These are phyloP conservation scores for Thuja plicata DNA, from an alignment of 83 land plant genomes.

Conservation along the genomic window DNA sequence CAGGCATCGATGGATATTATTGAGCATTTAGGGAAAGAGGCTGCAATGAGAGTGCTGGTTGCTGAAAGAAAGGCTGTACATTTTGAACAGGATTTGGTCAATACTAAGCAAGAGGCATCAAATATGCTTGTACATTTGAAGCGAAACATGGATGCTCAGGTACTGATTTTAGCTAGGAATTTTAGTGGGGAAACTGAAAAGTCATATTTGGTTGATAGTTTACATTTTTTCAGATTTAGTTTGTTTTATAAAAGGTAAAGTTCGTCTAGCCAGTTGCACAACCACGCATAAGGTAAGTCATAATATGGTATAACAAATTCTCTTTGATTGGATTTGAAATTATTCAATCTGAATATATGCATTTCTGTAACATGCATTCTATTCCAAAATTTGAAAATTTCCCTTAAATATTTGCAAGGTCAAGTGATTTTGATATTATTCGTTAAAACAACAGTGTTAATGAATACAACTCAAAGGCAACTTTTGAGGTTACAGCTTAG, in stretches of 20 bases:
- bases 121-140: constrained; percentile 23
- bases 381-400: not conserved
- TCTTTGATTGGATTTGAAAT: not conserved
- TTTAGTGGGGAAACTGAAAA: not conserved
- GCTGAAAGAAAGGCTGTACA: constrained; percentile 29
- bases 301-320: not conserved
- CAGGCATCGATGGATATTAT: constrained; percentile 21
- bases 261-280: not conserved
- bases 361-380: not conserved
- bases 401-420: not conserved
- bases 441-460: not conserved
- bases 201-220: not conserved
- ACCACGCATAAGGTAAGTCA: not conserved
- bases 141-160: constrained; percentile 31
- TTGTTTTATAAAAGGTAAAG: not conserved
- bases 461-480: not conserved
- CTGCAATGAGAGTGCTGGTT: constrained; percentile 37
- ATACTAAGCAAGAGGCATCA: constrained; percentile 28
- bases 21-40: constrained; percentile 41
- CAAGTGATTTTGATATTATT: not conserved
- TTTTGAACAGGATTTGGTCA: constrained; percentile 27
- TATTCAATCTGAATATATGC: not conserved
- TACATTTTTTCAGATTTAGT: not conserved
- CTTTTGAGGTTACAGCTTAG: not conserved
- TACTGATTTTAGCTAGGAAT: constrained; percentile 16